These are phyloP conservation scores for Senecio squalidus DNA, from an alignment of 140 eudicot species.

Conservation along the genomic window DNA sequence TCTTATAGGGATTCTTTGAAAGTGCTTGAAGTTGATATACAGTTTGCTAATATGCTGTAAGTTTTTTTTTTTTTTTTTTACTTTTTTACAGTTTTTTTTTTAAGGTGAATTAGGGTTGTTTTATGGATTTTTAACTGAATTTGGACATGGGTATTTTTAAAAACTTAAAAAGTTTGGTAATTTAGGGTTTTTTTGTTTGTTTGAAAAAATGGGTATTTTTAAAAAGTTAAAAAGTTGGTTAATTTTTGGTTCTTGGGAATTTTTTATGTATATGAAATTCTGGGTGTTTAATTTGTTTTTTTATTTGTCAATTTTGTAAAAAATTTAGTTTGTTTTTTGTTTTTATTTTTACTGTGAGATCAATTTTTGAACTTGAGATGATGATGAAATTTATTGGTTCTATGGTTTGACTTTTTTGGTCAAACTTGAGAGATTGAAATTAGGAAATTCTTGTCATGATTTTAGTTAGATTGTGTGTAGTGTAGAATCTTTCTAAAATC, in stretches of 20 bases:
- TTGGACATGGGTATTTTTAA: constrained; percentile 5
- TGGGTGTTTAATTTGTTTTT: constrained; percentile 2
- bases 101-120: not conserved
- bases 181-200: not conserved
- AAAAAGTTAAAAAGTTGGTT: not conserved
- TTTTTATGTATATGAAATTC: not conserved
- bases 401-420: constrained; percentile 18
- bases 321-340: not conserved
- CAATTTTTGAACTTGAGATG: not conserved
- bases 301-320: not conserved
- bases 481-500: no score
- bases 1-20: constrained; percentile 42
- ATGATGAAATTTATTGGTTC: not conserved
- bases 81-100: constrained; percentile 11
- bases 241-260: not conserved
- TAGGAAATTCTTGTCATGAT: not conserved
- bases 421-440: constrained; percentile 16
- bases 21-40: constrained; percentile 54
- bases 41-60: constrained; percentile 68
- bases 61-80: constrained; percentile 11
- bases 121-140: not conserved
- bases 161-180: not conserved
- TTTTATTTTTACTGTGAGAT: not conserved
- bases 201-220: constrained; percentile 4
- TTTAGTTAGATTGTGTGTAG: not conserved